Base-by-base conservation (phyloP, 306 rosid species). In the Adenanthera pavonina region DNA sequence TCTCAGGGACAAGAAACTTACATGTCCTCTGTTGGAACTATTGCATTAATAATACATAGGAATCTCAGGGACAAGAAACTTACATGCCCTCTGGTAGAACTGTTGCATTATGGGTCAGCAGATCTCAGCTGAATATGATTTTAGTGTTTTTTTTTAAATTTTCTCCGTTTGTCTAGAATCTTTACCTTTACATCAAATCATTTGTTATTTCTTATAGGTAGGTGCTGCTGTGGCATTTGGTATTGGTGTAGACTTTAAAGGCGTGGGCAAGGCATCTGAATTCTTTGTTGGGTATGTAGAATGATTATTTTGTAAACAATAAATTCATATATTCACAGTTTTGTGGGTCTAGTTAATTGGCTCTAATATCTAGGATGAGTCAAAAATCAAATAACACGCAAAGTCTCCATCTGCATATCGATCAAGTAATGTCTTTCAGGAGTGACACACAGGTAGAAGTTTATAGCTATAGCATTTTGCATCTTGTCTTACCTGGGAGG, bases 241-340 rank as follows among this genome's bases (percentile, higher is more conserved):
- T 38, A 46, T 92, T 36, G 94, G 94, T 71, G 46, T 93, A 87
- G 98, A 97, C 69, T 86, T 90, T 35, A 92, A 85, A 82, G 99
- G 98, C 30, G 70, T 77, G 77, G 97, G 62, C 75, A 93, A 92
- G 87, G 96, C 97, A 33, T 61, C 97, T 0, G 98, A 95, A 76
- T 95, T 93, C 85, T 92, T 92, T 65, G 93, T 98, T 0, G 99
- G 99, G 99, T 95, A 93, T 71, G 92, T 34, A 3, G 68, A 65
- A 25, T 78, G n/a, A 68, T 80, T 83, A 19, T 15, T 44, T 59
- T 68, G 64, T 20, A 57, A 20, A 57, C 64, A 49, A 68, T 25
- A 67, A 80, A 69, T 35, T 19, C 20, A 57, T 0, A 34, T 60
- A 60, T 60, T 60, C 16, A 34, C 40, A 60, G 38, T 60, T 60